phyloP scores from a whole-genome alignment of 768 basidiomycete genomes.

The Daedaleopsis sinensis region DNA sequence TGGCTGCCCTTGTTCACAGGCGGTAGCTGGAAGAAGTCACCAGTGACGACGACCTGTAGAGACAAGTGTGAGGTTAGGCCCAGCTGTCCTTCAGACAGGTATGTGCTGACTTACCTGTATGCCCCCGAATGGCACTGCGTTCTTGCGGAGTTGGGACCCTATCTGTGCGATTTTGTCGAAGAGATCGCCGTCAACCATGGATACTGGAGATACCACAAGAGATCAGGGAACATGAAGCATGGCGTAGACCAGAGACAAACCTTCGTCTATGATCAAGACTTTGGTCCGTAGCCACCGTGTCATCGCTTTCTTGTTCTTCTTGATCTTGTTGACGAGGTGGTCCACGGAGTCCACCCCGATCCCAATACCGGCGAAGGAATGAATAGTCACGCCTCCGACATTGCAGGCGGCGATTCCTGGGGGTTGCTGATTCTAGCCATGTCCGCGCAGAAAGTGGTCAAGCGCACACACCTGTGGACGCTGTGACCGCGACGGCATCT shows the following conservation, averaged over 20 bases:
- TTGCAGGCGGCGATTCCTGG: slow-evolving; percentile 95
- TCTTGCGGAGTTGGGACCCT: slow-evolving; percentile 64
- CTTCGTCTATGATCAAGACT: slow-evolving; percentile 84
- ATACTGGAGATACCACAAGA: slow-evolving; percentile 55
- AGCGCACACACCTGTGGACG: slow-evolving; percentile 74
- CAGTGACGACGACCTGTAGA: slow-evolving; percentile 81
- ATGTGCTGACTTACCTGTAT: slow-evolving; percentile 67
- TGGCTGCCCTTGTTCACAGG: slow-evolving; percentile 72
- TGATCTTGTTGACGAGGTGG: slow-evolving; percentile 64
- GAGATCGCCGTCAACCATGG: slow-evolving; percentile 93
- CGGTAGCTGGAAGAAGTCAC: slow-evolving; percentile 98
- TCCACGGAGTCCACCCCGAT: slow-evolving; percentile 70
- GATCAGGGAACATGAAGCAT: background rate
- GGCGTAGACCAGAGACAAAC: slow-evolving; percentile 37
- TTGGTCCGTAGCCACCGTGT: slow-evolving; percentile 83
- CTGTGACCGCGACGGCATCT: slow-evolving; percentile 90
- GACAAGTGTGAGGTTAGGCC: background rate
- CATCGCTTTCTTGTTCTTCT: slow-evolving; percentile 82
- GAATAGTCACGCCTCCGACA: slow-evolving; percentile 93
- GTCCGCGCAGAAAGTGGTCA: background rate
- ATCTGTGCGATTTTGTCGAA: slow-evolving; percentile 89
- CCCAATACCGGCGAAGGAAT: slow-evolving; percentile 95
- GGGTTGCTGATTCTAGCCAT: background rate
- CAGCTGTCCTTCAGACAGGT: background rate
- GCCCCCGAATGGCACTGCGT: slow-evolving; percentile 82